phyloP scores from a whole-genome alignment of 2,329 filamentous ascomycete species.

The Botrytis galanthina region DNA sequence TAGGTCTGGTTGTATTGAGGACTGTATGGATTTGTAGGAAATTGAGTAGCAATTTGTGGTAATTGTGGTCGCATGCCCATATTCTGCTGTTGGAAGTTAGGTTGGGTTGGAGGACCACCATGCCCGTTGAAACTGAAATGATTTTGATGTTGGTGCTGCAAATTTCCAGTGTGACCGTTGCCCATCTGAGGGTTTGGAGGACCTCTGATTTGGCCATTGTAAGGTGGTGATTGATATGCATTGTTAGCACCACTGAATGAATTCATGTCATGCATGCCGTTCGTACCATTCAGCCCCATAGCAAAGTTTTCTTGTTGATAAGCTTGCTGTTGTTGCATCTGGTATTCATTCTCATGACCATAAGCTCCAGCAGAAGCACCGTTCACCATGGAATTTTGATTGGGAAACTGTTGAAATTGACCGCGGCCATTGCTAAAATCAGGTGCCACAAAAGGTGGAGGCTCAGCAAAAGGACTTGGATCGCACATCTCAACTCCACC shows the following conservation, averaged over 20 bases:
- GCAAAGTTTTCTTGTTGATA: neutral
- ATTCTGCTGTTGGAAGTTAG: conserved; percentile 4
- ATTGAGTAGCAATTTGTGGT: conserved; percentile 8
- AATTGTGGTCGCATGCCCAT: conserved; percentile 14
- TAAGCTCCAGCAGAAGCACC: neutral
- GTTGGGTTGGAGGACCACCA: neutral
- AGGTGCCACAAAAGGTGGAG: conserved; percentile 21
- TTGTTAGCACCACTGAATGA: conserved; percentile 4
- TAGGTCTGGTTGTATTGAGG: conserved; percentile 7
- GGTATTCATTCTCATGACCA: neutral
- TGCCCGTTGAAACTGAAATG: neutral
- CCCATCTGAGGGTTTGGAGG: neutral
- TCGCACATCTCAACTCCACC: neutral
- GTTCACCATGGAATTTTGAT: neutral
- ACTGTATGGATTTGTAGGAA: neutral
- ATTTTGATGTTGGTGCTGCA: conserved; percentile 7
- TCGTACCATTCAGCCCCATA: neutral
- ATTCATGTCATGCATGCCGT: neutral
- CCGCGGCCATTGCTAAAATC: conserved; percentile 7
- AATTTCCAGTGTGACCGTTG: neutral
- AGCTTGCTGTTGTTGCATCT: conserved; percentile 1
- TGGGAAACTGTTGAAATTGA: conserved; percentile 7
- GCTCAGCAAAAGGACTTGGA: conserved; percentile 14
- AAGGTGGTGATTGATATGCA: conserved; percentile 2
- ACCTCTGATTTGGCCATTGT: neutral